These are phyloP conservation scores for Psilocybe sp. DNA, from an alignment of 768 basidiomycete genomes.

Conservation along the genomic window DNA sequence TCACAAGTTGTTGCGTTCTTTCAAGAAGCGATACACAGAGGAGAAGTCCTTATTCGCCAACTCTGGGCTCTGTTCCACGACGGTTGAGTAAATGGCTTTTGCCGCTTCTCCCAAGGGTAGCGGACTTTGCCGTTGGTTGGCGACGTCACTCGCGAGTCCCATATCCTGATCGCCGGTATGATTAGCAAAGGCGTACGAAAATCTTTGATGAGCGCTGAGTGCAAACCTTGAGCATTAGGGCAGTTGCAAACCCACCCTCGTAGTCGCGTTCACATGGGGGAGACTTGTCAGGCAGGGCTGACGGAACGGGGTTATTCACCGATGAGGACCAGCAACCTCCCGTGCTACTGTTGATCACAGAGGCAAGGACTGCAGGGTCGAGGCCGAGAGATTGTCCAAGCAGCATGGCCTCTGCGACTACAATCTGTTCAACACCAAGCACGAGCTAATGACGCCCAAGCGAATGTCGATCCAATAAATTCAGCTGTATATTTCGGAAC, in stretches of 20 bases:
- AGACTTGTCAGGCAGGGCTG: constrained; percentile 63
- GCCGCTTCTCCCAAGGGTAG: constrained; percentile 70
- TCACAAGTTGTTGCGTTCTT: constrained; percentile 19
- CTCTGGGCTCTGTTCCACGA: constrained; percentile 52
- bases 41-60: constrained; percentile 77
- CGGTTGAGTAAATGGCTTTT: constrained; percentile 55
- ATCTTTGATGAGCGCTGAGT: neutral
- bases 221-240: constrained; percentile 74
- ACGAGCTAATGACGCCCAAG: constrained; percentile 40
- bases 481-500: constrained; percentile 5
- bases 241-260: constrained; percentile 83
- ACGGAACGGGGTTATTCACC: constrained; percentile 85
- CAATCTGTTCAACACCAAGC: constrained; percentile 78
- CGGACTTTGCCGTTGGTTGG: constrained; percentile 41
- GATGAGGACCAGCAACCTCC: constrained; percentile 83
- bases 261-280: constrained; percentile 84
- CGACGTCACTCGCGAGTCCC: constrained; percentile 73
- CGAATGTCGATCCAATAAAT: constrained; percentile 10
- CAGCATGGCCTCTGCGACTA: constrained; percentile 87
- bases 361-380: constrained; percentile 70
- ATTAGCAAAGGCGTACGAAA: neutral
- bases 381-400: constrained; percentile 82
- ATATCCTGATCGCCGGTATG: constrained; percentile 57
- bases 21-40: constrained; percentile 68
- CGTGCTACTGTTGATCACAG: constrained; percentile 83